Evolutionary conservation across 768 basidiomycete species (phyloP), one percentile per base, ranked within the genome.

Genomic region (Pulveroboletus sp.): DNA sequence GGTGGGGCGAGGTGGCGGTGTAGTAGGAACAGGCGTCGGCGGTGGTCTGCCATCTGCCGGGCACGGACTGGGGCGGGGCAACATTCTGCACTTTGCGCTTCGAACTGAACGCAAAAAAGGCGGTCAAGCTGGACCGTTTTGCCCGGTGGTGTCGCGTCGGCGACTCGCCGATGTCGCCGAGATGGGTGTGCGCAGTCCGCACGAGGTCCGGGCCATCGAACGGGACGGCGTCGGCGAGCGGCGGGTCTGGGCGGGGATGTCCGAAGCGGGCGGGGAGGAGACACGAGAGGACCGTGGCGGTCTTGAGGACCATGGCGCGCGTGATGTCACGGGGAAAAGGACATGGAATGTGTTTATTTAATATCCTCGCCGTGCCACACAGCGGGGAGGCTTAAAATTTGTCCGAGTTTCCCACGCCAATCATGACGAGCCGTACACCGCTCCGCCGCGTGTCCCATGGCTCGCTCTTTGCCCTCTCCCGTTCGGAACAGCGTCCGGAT

Each of bases 391-490:
- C 2, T 34, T 42, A 42, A 50, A 42, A 42, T 49, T 56, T 51
- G 35, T 44, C 17, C 31, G 17, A 33, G 9, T 16, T 25, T 45
- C 39, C 32, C 32, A 32, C 32, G 42, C 23, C 29, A 8, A 17
- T 13, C 14, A 58, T 61, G 59, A 49, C 59, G 3, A 69, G 82
- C 47, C 79, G 86, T 34, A 94, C 90, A 11, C 94, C 94, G 8
- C 79, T 97, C 20, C 80, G 86, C 36, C 87, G 94, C 47, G 82
- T 94, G 51, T 95, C 94, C 0, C 93, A 94, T 49, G 90, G 92
- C 29, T 97, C 94, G 2, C 81, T 97, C 13, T 87, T 90, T 47
- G 82, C 85, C 16, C 77, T 94, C 37, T 93, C 92, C 16, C 82
- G 85, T 34, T 93, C 91, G 0, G 50, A 55, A 8, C 78, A 76